These are phyloP conservation scores for Filobasidium wieringae DNA, from an alignment of 768 basidiomycete species.

Conservation along the genomic window DNA sequence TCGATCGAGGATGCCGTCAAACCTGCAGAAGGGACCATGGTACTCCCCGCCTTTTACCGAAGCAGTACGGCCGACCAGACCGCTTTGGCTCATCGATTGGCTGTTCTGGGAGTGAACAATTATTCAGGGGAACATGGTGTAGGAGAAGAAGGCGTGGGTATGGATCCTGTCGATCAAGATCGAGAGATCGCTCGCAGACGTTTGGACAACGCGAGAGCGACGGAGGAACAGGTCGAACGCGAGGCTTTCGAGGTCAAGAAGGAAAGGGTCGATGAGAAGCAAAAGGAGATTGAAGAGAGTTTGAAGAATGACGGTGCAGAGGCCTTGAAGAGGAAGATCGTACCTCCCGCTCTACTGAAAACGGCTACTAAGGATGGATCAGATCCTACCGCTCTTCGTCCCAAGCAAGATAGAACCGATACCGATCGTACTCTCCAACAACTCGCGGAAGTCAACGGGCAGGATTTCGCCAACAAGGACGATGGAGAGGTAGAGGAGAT, in stretches of 20 bases:
- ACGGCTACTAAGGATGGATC: slow-evolving; percentile 1
- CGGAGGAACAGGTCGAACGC: slow-evolving; percentile 1
- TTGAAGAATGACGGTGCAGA: slow-evolving; percentile 3
- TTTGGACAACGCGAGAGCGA: background rate
- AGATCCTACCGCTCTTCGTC: background rate
- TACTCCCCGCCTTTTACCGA: slow-evolving; percentile 11
- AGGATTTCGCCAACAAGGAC: background rate
- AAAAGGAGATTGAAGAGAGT: slow-evolving; percentile 8
- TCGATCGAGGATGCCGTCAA: background rate
- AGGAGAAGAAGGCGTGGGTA: background rate
- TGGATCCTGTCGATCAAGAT: background rate
- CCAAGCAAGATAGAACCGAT: background rate
- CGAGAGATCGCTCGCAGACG: background rate
- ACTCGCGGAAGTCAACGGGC: background rate
- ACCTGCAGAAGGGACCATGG: slow-evolving; percentile 1
- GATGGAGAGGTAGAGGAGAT: background rate
- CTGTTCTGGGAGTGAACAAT: slow-evolving; percentile 14
- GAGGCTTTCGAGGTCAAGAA: slow-evolving; percentile 1
- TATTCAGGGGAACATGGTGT: slow-evolving; percentile 8
- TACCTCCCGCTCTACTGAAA: background rate
- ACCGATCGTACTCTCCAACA: background rate
- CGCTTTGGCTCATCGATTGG: slow-evolving; percentile 9
- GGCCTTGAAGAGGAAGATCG: background rate
- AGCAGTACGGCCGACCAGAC: background rate
- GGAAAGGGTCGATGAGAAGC: background rate